A percentile compares a stretch with the other conserved stretches of the same genome.
Evolutionary conservation across 1,284 basidiomycete genomes (phyloP).

Genomic region (Rhodotorula sp.): DNA sequence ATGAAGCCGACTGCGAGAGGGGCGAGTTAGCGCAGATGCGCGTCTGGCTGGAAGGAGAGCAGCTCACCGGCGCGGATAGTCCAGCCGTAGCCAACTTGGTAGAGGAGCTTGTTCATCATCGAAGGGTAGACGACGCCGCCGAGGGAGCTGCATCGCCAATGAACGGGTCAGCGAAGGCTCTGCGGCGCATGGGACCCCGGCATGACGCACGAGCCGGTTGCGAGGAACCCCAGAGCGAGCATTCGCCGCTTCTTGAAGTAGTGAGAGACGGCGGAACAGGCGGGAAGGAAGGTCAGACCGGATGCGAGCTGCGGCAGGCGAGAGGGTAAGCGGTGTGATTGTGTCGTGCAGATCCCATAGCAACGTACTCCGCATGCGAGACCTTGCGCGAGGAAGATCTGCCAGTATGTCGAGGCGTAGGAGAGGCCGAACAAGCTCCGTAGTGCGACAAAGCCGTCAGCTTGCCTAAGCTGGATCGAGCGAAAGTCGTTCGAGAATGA

Average conservation of each 20-base stretch:
- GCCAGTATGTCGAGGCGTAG: conserved; percentile 22
- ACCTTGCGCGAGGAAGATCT: conserved; percentile 39
- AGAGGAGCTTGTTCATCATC: conserved; percentile 28
- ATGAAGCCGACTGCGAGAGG: conserved; percentile 32
- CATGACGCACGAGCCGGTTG: conserved; percentile 36
- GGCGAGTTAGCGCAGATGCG: background rate
- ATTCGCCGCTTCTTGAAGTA: conserved; percentile 37
- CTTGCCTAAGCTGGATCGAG: background rate
- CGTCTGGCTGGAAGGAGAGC: background rate
- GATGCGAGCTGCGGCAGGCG: conserved; percentile 18
- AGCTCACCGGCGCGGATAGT: conserved; percentile 28
- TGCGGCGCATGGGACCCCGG: too few relatives aligned
- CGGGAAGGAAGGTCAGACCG: conserved; percentile 41
- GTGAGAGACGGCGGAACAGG: conserved; percentile 39
- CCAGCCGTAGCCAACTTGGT: conserved; percentile 38
- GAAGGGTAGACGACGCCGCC: conserved; percentile 24
- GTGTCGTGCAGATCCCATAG: background rate
- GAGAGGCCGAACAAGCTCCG: conserved; percentile 38
- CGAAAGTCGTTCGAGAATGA: conserved; percentile 17
- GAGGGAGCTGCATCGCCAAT: background rate
- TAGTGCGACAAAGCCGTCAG: background rate
- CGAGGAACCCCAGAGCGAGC: conserved; percentile 42
- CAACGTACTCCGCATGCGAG: conserved; percentile 31
- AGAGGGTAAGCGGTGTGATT: too few relatives aligned
- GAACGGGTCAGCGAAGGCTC: background rate